A percentile compares a stretch with the other conserved stretches of the same genome.
Conservation (phyloP, 2,329 filamentous ascomycete genomes). For the Fonsecaea pedrosoi region DNA sequence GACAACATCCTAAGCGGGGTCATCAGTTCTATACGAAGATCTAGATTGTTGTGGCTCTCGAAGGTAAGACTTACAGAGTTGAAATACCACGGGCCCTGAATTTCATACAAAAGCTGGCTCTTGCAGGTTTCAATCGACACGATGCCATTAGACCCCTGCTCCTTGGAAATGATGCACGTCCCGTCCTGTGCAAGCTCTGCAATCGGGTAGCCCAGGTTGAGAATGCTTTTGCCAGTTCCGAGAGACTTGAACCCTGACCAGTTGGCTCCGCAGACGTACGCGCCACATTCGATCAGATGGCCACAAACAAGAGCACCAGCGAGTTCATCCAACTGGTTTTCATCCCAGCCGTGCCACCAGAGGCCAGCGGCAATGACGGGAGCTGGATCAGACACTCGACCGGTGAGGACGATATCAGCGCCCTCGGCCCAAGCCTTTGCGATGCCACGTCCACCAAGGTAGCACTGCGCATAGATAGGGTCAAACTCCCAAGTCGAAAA, state of each 20-base stretch:
- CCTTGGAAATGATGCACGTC: slow-evolving; percentile 56
- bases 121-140: slow-evolving; percentile 49
- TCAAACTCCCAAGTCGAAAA: slow-evolving; percentile 22
- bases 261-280: slow-evolving; percentile 36
- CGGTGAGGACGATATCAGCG: slow-evolving; percentile 45
- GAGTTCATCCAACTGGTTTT: slow-evolving; percentile 30
- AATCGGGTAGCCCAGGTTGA: slow-evolving; percentile 51
- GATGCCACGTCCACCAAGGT: slow-evolving; percentile 58
- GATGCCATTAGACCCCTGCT: slow-evolving; percentile 49
- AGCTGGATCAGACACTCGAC: slow-evolving; percentile 43
- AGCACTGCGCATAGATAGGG: slow-evolving; percentile 44
- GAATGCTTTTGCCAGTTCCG: slow-evolving; percentile 48
- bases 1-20: slow-evolving; percentile 46
- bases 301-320: slow-evolving; percentile 40
- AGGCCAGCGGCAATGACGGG: slow-evolving; percentile 39
- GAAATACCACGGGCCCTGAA: slow-evolving; percentile 57
- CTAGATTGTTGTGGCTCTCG: neutral
- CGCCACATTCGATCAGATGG: slow-evolving; percentile 46
- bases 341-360: slow-evolving; percentile 37
- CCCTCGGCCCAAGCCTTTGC: slow-evolving; percentile 42
- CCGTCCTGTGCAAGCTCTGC: slow-evolving; percentile 57
- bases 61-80: slow-evolving; percentile 42
- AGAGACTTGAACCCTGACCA: slow-evolving; percentile 46
- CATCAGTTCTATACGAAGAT: neutral
- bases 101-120: slow-evolving; percentile 58